Percentiles rank a stretch among this genome's conserved stretches.
Conservation (phyloP, 208 protist genomes). For the Trypanosoma boissoni region DNA sequence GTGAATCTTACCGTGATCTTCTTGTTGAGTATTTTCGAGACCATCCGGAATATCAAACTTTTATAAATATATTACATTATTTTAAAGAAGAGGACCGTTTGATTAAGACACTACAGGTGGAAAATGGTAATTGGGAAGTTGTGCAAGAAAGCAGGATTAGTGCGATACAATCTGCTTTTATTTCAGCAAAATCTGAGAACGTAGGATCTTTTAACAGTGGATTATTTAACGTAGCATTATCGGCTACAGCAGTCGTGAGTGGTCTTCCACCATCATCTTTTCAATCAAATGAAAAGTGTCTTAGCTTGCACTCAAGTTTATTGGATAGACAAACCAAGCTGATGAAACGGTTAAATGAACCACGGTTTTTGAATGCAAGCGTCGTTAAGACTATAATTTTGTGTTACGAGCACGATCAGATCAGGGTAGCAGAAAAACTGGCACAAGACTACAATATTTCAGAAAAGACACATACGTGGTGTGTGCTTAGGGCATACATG, state of each 20-base stretch:
- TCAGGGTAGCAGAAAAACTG: slow-evolving; percentile 41
- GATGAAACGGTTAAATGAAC: slow-evolving; percentile 60
- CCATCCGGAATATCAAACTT: slow-evolving; percentile 37
- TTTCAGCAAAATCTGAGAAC: slow-evolving; percentile 18
- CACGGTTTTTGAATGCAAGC: slow-evolving; percentile 69
- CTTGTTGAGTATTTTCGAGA: slow-evolving; percentile 43
- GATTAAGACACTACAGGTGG: slow-evolving; percentile 22
- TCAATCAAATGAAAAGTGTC: slow-evolving; percentile 25
- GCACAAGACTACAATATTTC: slow-evolving; percentile 59
- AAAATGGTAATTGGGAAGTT: slow-evolving; percentile 52
- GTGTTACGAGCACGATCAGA: slow-evolving; percentile 52
- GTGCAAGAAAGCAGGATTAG: slow-evolving; percentile 53
- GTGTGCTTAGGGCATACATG: slow-evolving; percentile 60
- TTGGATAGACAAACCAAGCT: slow-evolving; percentile 66
- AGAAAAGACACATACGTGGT: slow-evolving; percentile 73
- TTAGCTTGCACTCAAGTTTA: slow-evolving; percentile 31
- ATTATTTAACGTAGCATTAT: slow-evolving; percentile 7
- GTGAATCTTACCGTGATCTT: slow-evolving; percentile 31
- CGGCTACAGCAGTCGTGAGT: slow-evolving; percentile 17
- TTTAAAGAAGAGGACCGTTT: slow-evolving; percentile 45
- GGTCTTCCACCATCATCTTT: slow-evolving; percentile 15
- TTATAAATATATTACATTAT: slow-evolving; percentile 44
- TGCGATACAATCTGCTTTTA: slow-evolving; percentile 38
- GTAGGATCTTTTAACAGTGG: slow-evolving; percentile 20
- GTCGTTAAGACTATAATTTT: slow-evolving; percentile 56